Percentiles rank a stretch among this genome's conserved stretches.
Evolutionary conservation across 345 rosid species (phyloP).

Genomic region (Iberis pinnata): DNA sequence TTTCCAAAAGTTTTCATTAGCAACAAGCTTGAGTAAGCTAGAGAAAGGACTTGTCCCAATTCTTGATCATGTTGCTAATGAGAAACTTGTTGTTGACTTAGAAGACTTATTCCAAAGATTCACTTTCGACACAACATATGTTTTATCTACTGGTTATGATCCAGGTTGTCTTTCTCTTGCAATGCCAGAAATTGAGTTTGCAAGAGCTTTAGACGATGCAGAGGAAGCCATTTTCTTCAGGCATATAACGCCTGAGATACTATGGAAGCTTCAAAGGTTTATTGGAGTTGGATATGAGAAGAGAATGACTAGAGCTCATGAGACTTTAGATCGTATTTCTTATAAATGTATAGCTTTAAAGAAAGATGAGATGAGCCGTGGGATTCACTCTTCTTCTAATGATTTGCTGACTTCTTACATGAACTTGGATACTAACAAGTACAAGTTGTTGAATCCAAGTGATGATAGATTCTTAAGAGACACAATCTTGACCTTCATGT

Average conservation of each 20-base stretch:
- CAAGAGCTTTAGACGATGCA: constrained; percentile 34
- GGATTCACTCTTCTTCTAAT: constrained; percentile 8
- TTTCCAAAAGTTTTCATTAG: neutral
- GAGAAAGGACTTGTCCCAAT: neutral
- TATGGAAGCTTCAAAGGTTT: constrained; percentile 29
- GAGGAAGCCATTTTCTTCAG: constrained; percentile 28
- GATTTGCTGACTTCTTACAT: constrained; percentile 27
- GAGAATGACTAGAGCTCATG: constrained; percentile 25
- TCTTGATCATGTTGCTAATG: neutral
- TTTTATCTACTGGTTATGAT: neutral
- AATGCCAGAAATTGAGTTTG: neutral
- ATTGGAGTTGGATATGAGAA: constrained; percentile 35
- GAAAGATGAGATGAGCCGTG: constrained; percentile 13
- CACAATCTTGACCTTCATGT: constrained; percentile 19
- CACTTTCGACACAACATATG: neutral
- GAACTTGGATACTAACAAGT: constrained; percentile 15
- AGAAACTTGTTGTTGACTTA: neutral
- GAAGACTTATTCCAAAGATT: neutral
- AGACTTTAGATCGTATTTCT: constrained; percentile 10
- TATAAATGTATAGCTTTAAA: constrained; percentile 24
- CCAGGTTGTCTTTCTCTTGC: neutral
- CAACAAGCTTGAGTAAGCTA: neutral
- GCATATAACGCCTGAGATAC: constrained; percentile 17
- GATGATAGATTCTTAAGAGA: constrained; percentile 30
- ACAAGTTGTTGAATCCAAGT: constrained; percentile 10